Base-by-base conservation (phyloP, 2,329 filamentous ascomycete genomes). In the Zymoseptoria ardabiliae region DNA sequence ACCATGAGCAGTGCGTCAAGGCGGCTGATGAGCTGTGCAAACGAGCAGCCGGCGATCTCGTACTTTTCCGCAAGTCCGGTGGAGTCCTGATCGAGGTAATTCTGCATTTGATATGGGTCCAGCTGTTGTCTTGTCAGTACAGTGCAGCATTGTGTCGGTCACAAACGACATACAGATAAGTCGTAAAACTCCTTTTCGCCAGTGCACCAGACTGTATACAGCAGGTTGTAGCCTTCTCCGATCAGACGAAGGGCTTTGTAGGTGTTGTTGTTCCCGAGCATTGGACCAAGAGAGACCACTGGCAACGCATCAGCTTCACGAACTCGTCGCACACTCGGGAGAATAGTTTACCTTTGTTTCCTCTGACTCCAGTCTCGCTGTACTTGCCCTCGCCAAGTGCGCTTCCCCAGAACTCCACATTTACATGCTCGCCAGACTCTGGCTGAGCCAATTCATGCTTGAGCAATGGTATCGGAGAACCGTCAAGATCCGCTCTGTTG, bases 141-240 rank as follows among this genome's bases (percentile, higher is more conserved):
- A 2, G 25, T 9, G 25, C 25, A 28, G 8, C 25, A 28, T 9
- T 9, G 3, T 41, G 35, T 41, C 7, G 17, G 13, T 41, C 10
- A 3, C n/a, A 23, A 21, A 11, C 19, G 11, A 50, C 49, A 11
- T n/a, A 52, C 83, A 66, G 76, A 80, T 48, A 87, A 66, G 62
- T 88, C 79, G 67, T 87, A 88, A 5, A 86, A 77, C 68, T 88
- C 84, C 57, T 82, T 80, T 66, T 86, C 84, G 55, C 83, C 83
- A 9, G 74, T 85, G 67, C 86, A 88, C 84, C 85, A 88, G 0
- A 86, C 83, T 0, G 82, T 79, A 65, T 88, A 88, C 63, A 83
- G 84, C 7, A 87, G 68, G 64, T 80, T 81, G 65, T 87, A 86
- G 4, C 74, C 71, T 2, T 78, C 69, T 0, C 78, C 74, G 3